These are phyloP conservation scores for Daedaleopsis sinensis DNA, from an alignment of 768 basidiomycete genomes.

Conservation along the genomic window DNA sequence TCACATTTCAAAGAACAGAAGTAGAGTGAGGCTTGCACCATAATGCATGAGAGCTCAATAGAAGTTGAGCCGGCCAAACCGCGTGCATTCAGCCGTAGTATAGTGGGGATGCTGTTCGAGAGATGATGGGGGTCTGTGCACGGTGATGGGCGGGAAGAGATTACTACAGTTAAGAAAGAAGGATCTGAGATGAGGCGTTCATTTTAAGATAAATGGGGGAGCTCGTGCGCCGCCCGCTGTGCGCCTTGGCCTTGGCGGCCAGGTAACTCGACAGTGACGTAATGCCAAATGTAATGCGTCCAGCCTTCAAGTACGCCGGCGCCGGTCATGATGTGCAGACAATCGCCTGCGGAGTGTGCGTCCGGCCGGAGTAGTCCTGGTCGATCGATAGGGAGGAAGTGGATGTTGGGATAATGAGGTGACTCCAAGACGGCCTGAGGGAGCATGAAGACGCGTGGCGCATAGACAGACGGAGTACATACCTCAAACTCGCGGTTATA, in stretches of 20 bases:
- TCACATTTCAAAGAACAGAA: too few species aligned
- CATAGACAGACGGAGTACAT: conserved; percentile 11
- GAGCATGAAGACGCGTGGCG: background rate
- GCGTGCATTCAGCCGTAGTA: too few species aligned
- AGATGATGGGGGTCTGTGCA: too few species aligned
- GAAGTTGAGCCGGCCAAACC: too few species aligned
- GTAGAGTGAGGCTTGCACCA: too few species aligned
- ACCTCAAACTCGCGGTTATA: conserved; percentile 67
- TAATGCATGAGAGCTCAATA: too few species aligned
- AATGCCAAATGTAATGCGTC: conserved; percentile 56
- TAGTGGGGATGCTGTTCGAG: too few species aligned
- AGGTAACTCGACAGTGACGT: conserved; percentile 41
- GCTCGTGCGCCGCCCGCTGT: too few species aligned
- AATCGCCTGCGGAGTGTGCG: conserved; percentile 51
- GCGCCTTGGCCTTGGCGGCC: conserved; percentile 1
- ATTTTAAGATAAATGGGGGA: too few species aligned
- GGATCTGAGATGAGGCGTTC: too few species aligned
- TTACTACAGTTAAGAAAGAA: too few species aligned
- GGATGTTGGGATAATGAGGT: conserved; percentile 53
- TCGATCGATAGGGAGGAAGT: conserved; percentile 62
- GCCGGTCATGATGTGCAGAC: conserved; percentile 50
- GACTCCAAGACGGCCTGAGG: conserved; percentile 43
- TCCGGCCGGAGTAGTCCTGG: conserved; percentile 67
- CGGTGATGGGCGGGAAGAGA: too few species aligned
- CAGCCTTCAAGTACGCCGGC: conserved; percentile 53